Percentiles rank a stretch among this genome's conserved stretches.
Evolutionary conservation across 2,329 filamentous ascomycete genomes (phyloP).

Genomic region (Tolypocladium tundrense): DNA sequence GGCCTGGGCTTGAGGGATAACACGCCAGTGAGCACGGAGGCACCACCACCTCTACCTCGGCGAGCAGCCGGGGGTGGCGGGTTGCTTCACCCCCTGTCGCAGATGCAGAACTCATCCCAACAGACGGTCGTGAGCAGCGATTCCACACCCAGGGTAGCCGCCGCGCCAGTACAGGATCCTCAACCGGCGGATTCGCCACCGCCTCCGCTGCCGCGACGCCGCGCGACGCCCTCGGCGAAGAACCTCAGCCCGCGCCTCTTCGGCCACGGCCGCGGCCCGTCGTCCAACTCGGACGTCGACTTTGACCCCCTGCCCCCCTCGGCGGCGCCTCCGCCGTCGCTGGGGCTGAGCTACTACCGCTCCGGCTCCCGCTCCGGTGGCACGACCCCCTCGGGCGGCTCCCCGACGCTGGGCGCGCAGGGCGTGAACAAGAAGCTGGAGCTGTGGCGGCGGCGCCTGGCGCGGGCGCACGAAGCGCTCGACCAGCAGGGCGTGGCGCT

Average conservation of each 20-base stretch:
- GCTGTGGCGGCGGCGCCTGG: constrained; percentile 60
- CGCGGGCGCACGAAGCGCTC: constrained; percentile 52
- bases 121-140: constrained; percentile 15
- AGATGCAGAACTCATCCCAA: constrained; percentile 29
- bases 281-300: constrained; percentile 29
- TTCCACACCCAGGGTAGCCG: constrained; percentile 4
- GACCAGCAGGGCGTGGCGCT: constrained; percentile 56
- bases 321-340: constrained; percentile 8
- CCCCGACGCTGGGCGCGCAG: constrained; percentile 22
- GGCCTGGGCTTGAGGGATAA: neutral
- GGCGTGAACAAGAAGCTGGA: constrained; percentile 57
- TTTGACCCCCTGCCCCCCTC: constrained; percentile 29
- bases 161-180: neutral
- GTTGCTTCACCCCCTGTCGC: constrained; percentile 26
- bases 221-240: constrained; percentile 26
- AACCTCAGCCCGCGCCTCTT: constrained; percentile 20
- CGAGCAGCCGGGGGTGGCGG: constrained; percentile 16
- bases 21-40: neutral
- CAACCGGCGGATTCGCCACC: constrained; percentile 22
- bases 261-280: constrained; percentile 18
- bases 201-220: constrained; percentile 36
- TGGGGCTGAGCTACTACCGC: constrained; percentile 11
- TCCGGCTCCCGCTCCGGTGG: constrained; percentile 19
- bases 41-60: constrained; percentile 24
- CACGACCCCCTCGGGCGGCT: constrained; percentile 21